phyloP scores from a whole-genome alignment of 805 yeast species.

The Ogataea allantospora region DNA sequence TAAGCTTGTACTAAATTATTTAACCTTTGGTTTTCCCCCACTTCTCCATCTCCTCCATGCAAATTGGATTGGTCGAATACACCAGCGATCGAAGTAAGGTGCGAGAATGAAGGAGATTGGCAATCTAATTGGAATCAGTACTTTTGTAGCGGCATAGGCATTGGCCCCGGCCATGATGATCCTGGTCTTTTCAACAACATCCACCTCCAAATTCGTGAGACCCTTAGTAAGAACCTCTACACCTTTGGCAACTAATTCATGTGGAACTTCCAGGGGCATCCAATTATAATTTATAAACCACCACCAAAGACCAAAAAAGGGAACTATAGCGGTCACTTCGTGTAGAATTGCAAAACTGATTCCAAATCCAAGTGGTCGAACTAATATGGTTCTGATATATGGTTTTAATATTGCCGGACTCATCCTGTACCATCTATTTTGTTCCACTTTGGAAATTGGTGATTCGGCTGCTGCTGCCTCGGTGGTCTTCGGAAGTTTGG shows the following conservation, averaged over 20 bases:
- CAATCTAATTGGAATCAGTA: slow-evolving; percentile 30
- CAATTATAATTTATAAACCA: slow-evolving; percentile 42
- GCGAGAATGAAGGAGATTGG: slow-evolving; percentile 32
- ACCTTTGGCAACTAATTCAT: slow-evolving; percentile 49
- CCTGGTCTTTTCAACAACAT: slow-evolving; percentile 28
- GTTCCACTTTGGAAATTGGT: slow-evolving; percentile 21
- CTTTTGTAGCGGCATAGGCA: slow-evolving; percentile 35
- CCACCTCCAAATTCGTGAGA: slow-evolving; percentile 25
- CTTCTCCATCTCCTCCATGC: slow-evolving; percentile 5
- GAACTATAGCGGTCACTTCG: slow-evolving; percentile 52
- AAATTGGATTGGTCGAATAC: slow-evolving; percentile 30
- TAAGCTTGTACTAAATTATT: not conserved
- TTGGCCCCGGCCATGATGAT: slow-evolving; percentile 36
- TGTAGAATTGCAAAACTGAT: slow-evolving; percentile 49
- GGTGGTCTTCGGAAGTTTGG: slow-evolving; percentile 18
- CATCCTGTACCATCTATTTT: slow-evolving; percentile 32
- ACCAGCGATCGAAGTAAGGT: slow-evolving; percentile 36
- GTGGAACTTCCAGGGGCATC: slow-evolving; percentile 46
- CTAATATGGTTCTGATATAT: slow-evolving; percentile 30
- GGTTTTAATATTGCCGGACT: slow-evolving; percentile 34
- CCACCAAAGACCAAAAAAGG: slow-evolving; percentile 52
- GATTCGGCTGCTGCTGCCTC: not conserved
- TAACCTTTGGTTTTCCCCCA: slow-evolving; percentile 4
- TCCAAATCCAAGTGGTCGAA: slow-evolving; percentile 38
- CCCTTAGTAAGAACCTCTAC: slow-evolving; percentile 44